Base-by-base conservation (phyloP, 1,284 basidiomycete species). In the Fomes fomentarius region DNA sequence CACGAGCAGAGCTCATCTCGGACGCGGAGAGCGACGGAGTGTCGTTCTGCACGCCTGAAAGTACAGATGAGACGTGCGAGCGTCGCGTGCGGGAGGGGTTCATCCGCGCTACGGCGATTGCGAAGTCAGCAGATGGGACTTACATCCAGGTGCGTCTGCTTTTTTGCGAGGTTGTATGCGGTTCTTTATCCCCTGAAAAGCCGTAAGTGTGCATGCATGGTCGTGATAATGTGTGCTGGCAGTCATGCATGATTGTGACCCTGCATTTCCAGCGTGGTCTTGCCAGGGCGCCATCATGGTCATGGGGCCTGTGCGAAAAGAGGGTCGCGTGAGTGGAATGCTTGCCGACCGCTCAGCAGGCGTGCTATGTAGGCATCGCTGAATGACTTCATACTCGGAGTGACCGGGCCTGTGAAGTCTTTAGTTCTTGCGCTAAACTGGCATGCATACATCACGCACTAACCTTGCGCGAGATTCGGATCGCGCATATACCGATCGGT, bases 11-110 rank as follows among this genome's bases (percentile, higher is more conserved):
- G 55, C 66, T 71, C 50, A 70, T 81, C 14, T 76, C 77, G 4
- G 73, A 76, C 39, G 74, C 78, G 9, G 79, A 81, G 52, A 54
- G 50, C 15, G 76, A 79, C 40, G 76, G 71, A 6, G 54, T 71
- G 24, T 56, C 74, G 12, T 79, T 67, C 58, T 78, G 78, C 57
- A 72, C 69, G 14, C 62, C 66, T 11, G 66, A 50, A 26, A 71
- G 63, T 47, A 52, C 53, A 4, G 63, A 60, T 14, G 21, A 60
- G 14, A 17, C 28, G 34, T 76, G 76, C 51, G 50, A 52, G 17
- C 67, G 66, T 28, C 39, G 57, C 17, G 69, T 80, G 46, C 64
- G 70, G 3, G 62, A 67, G 0, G 76, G 74, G 15, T 77, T 81
- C 60, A 72, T 80, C 50, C 71, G 66, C 17, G 79, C 76, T 2